Percentiles rank a stretch among this genome's conserved stretches.
These are phyloP conservation scores for Ilex paraguariensis DNA, from an alignment of 305 asterid genomes.

Conservation along the genomic window DNA sequence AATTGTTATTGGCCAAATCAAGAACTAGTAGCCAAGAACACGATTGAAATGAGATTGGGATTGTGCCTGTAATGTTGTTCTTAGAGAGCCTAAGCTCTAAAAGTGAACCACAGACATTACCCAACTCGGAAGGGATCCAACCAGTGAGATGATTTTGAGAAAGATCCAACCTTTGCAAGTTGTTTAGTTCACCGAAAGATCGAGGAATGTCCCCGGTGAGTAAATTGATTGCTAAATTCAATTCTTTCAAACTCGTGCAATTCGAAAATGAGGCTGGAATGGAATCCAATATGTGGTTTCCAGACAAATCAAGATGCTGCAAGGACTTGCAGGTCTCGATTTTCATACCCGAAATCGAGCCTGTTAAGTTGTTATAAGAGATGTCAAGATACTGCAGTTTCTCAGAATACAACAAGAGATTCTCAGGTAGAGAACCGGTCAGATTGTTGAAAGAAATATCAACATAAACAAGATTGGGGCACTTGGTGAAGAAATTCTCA, in stretches of 20 bases:
- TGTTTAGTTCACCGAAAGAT: constrained; percentile 50
- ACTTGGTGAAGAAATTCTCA: constrained; percentile 40
- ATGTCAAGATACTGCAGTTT: constrained; percentile 60
- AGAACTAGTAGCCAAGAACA: constrained; percentile 57
- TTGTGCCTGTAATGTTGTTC: constrained; percentile 76
- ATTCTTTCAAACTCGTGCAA: constrained; percentile 55
- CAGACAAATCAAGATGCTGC: constrained; percentile 67
- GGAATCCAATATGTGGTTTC: constrained; percentile 52
- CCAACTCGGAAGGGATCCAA: constrained; percentile 75
- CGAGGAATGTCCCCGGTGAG: constrained; percentile 61
- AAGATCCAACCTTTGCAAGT: constrained; percentile 61
- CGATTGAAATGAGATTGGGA: constrained; percentile 60
- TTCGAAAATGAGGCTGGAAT: constrained; percentile 58
- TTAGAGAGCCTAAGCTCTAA: constrained; percentile 64
- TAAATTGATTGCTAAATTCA: constrained; percentile 46
- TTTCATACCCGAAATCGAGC: constrained; percentile 41
- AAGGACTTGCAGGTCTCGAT: constrained; percentile 61
- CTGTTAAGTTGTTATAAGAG: constrained; percentile 72
- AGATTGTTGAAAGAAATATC: constrained; percentile 72
- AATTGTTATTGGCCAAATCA: constrained; percentile 65
- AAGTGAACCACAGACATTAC: constrained; percentile 50
- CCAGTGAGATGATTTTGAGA: constrained; percentile 69
- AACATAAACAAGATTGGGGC: constrained; percentile 63
- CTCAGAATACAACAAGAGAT: constrained; percentile 39
- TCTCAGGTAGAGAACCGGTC: constrained; percentile 55